Percentiles rank a stretch among this genome's conserved stretches.
Conservation (phyloP, 441 rosid genomes). For the Jatropha podagrica region DNA sequence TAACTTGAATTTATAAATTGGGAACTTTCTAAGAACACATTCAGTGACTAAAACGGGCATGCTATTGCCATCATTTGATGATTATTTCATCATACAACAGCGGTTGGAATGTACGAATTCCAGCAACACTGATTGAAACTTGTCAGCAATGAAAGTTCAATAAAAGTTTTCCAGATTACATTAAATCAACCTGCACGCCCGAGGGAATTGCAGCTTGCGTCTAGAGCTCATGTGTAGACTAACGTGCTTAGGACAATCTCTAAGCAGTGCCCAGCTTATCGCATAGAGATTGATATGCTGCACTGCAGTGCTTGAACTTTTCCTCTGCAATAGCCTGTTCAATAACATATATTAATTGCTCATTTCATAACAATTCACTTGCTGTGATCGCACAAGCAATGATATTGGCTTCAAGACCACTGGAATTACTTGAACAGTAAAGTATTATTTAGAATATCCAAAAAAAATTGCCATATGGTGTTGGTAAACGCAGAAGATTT, state of each 20-base stretch:
- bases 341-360: slow-evolving; percentile 12
- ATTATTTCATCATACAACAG: not conserved
- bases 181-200: slow-evolving; percentile 4
- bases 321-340: slow-evolving; percentile 84
- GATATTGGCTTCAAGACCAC: not conserved
- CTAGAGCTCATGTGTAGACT: not conserved
- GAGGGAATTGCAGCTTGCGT: not conserved
- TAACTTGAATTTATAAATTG: not conserved
- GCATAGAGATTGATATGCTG: slow-evolving; percentile 81
- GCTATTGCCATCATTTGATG: not conserved
- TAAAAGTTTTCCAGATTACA: not conserved
- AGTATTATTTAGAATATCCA: not conserved
- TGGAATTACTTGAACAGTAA: not conserved
- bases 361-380: not conserved
- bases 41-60: not conserved
- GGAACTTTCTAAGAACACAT: slow-evolving; percentile 1
- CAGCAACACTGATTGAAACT: not conserved
- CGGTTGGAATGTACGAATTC: slow-evolving; percentile 1
- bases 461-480: not conserved
- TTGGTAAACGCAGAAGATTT: not conserved
- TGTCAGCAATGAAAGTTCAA: not conserved
- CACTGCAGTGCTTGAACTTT: slow-evolving; percentile 91
- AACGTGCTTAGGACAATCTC: slow-evolving; percentile 1
- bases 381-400: not conserved
- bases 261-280: slow-evolving; percentile 60